Evolutionary conservation across 768 basidiomycete species (phyloP).

Genomic region (Hygrocybe coccinea): DNA sequence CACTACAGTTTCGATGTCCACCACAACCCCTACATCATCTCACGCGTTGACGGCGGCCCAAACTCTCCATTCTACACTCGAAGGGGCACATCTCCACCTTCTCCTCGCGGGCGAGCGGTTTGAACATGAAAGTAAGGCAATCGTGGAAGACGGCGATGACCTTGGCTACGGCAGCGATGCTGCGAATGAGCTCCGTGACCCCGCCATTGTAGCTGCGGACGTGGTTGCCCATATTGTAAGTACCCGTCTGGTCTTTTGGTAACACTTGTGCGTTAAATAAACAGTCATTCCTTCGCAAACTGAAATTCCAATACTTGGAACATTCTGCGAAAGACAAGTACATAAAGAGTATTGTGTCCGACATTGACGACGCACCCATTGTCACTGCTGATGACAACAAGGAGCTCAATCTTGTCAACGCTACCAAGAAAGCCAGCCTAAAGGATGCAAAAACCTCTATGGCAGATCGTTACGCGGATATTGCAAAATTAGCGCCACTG

Average conservation of each 20-base stretch:
- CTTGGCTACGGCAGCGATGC: neutral
- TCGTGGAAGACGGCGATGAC: neutral
- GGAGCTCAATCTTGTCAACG: constrained; percentile 53
- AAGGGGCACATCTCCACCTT: neutral
- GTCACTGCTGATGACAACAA: constrained; percentile 80
- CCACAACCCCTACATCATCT: too few relatives aligned
- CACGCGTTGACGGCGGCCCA: neutral
- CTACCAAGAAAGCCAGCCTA: constrained; percentile 63
- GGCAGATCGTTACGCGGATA: constrained; percentile 56
- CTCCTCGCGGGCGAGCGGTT: neutral
- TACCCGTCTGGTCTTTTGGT: neutral
- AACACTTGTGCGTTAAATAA: neutral
- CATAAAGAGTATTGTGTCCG: constrained; percentile 78
- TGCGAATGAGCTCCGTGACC: constrained; percentile 33
- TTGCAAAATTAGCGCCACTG: constrained; percentile 56
- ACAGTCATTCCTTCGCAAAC: constrained; percentile 68
- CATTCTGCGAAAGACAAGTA: constrained; percentile 90
- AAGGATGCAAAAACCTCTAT: constrained; percentile 62
- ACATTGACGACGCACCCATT: constrained; percentile 75
- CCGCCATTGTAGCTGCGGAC: constrained; percentile 52
- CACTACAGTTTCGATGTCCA: neutral
- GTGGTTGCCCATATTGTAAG: constrained; percentile 60
- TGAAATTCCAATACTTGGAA: constrained; percentile 87
- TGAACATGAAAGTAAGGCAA: neutral
- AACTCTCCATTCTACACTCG: constrained; percentile 1